Base-by-base conservation (phyloP, 805 yeast species). In the Candida tibetensis region DNA sequence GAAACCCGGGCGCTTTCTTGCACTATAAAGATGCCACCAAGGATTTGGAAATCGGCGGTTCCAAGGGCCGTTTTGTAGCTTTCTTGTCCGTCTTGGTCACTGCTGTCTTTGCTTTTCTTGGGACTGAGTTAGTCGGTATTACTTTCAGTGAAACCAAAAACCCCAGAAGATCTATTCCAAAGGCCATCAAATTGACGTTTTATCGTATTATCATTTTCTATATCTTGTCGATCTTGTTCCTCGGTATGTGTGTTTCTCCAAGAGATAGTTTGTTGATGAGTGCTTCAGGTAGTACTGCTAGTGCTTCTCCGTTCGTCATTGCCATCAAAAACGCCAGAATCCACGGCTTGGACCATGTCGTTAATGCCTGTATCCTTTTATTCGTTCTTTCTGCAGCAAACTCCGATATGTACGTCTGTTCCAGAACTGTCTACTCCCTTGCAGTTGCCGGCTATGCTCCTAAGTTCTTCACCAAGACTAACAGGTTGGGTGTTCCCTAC, bases 271-370 rank as follows among this genome's bases (percentile, higher is more conserved):
- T 60, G 33, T 67, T 83, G 44, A 60, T 75, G 48, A 53, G 59
- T 38, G 79, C 80, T 12, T 71, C 77, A 13, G 72, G 78, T 35
- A 68, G 69, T 30, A 65, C 71, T 29, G 88, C 90, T 2, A 73
- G 82, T 28, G 89, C 91, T 15, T 83, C 93, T 12, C 95, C 95
- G 28, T 86, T 85, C 52, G 90, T 85, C 37, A 81, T 85, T 53
- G 95, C 95, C 33, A 81, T 86, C 52, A 74, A 74, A 45, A 75
- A 74, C 48, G 85, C 88, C 13, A 60, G 71, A 14, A 85, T 86
- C 45, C 51, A 57, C 6, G 90, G 78, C 1, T 65, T 87, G 45
- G 89, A 89, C 27, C 84, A 82, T 48, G 72, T 88, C 34, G 69
- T 88, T 53, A 88, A 88, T 58, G 91, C 82, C 2, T 80, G 86